A percentile compares a stretch with the other conserved stretches of the same genome.
These are phyloP conservation scores for Diaporthe humulicola DNA, from an alignment of 2,329 filamentous ascomycete genomes.

Conservation along the genomic window DNA sequence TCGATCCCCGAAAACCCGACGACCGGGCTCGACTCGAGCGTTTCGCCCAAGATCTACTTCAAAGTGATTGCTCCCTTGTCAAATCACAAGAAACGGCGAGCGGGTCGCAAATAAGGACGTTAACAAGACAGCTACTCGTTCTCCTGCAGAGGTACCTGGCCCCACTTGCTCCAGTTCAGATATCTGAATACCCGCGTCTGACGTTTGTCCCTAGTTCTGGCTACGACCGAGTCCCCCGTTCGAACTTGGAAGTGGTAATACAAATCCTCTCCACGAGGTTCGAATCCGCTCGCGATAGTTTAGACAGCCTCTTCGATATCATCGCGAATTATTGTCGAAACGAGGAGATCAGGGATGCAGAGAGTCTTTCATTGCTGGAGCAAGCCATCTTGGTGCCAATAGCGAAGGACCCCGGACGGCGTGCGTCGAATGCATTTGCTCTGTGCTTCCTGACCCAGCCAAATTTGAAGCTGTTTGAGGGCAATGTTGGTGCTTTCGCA, in stretches of 20 bases:
- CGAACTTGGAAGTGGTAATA: constrained; percentile 40
- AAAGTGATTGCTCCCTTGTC: constrained; percentile 53
- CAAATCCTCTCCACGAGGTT: constrained; percentile 35
- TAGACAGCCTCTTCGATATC: constrained; percentile 43
- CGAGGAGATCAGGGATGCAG: constrained; percentile 14
- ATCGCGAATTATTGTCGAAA: constrained; percentile 39
- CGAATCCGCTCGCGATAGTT: constrained; percentile 38
- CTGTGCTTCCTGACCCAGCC: constrained; percentile 54
- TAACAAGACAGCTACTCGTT: constrained; percentile 54
- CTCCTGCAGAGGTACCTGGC: constrained; percentile 48
- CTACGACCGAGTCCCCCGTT: constrained; percentile 24
- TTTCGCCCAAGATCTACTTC: constrained; percentile 60
- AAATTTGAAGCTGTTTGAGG: constrained; percentile 57
- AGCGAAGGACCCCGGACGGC: constrained; percentile 37
- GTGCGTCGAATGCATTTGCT: constrained; percentile 53
- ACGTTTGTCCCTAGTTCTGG: constrained; percentile 9
- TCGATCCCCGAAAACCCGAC: constrained; percentile 56
- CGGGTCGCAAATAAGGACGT: constrained; percentile 48
- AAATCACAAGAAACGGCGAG: constrained; percentile 47
- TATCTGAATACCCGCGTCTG: not conserved
- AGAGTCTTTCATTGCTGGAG: constrained; percentile 37
- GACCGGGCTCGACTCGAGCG: constrained; percentile 63
- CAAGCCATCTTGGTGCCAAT: constrained; percentile 41
- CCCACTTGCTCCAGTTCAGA: not conserved
- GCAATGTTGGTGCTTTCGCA: constrained; percentile 53